phyloP scores from a whole-genome alignment of 2,329 filamentous ascomycete genomes.

The Domatiomyces globalis region DNA sequence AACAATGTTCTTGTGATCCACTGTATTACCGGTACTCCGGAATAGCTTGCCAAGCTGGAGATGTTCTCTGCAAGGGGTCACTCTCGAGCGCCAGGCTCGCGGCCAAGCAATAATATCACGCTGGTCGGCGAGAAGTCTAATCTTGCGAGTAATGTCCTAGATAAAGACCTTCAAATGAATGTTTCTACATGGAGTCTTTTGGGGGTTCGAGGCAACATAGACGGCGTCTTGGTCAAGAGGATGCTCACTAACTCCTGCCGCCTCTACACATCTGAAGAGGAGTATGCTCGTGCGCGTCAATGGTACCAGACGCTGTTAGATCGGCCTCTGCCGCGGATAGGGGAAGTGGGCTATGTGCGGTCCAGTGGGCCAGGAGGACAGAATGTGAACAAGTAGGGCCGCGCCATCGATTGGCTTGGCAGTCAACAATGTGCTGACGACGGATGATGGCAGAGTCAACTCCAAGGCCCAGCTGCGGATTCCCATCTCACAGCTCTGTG shows the following conservation, averaged over 20 bases:
- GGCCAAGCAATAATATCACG: too few species aligned
- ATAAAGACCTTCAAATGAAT: background rate
- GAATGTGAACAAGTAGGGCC: slow-evolving; percentile 54
- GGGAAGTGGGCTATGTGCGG: slow-evolving; percentile 47
- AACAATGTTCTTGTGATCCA: too few species aligned
- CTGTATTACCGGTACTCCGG: too few species aligned
- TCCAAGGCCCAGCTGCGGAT: slow-evolving; percentile 52
- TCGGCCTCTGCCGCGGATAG: slow-evolving; percentile 42
- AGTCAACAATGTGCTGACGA: background rate
- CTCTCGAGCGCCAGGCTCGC: too few species aligned
- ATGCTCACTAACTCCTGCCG: background rate
- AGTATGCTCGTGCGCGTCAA: slow-evolving; percentile 34
- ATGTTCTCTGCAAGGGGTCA: too few species aligned
- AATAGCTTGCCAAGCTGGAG: too few species aligned
- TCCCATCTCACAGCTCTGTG: slow-evolving; percentile 37
- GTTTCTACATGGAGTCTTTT: background rate
- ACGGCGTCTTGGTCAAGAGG: background rate
- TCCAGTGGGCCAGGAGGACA: slow-evolving; percentile 53
- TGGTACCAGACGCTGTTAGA: slow-evolving; percentile 43
- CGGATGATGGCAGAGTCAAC: slow-evolving; percentile 39
- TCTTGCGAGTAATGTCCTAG: too few species aligned
- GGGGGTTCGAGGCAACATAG: background rate
- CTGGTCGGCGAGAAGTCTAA: too few species aligned
- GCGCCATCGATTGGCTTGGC: background rate
- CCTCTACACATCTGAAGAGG: slow-evolving; percentile 10